phyloP scores from a whole-genome alignment of 1,284 basidiomycete genomes.

The Austroboletus olivaceoglutinosus region DNA sequence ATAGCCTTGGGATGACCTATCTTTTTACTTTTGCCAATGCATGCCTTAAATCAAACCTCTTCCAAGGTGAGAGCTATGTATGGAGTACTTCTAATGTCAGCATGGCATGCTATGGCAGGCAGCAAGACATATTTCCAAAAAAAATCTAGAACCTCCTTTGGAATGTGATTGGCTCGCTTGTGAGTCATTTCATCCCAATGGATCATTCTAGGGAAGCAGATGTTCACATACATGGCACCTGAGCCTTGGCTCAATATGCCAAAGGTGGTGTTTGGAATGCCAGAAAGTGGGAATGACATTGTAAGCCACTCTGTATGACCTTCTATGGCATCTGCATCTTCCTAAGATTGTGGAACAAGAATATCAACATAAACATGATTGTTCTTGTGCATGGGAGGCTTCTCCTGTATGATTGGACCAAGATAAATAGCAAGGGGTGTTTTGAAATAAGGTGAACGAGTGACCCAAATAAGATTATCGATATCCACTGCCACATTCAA shows the following conservation, averaged over 20 bases:
- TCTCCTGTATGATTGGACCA: background rate
- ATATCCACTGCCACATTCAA: background rate
- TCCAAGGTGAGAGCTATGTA: constrained; percentile 4
- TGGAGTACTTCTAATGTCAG: background rate
- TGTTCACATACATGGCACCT: background rate
- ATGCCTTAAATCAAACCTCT: constrained; percentile 2
- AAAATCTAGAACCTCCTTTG: constrained; percentile 4
- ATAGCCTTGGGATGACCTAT: background rate
- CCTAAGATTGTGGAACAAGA: background rate
- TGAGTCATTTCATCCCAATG: constrained; percentile 5
- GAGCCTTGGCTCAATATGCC: background rate
- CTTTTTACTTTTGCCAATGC: background rate
- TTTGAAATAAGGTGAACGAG: background rate
- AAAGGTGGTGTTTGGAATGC: background rate
- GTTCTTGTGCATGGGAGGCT: background rate
- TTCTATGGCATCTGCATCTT: background rate
- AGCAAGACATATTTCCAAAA: constrained; percentile 11
- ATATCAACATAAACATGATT: background rate
- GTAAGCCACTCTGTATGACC: background rate
- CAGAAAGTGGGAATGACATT: background rate
- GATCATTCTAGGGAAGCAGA: constrained; percentile 18
- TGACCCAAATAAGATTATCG: background rate
- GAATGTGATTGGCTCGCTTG: constrained; percentile 1
- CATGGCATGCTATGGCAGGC: constrained; percentile 2
- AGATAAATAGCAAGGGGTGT: background rate